These are phyloP conservation scores for Bipolaris victoriae DNA, from an alignment of 2,329 filamentous ascomycete species.

Conservation along the genomic window DNA sequence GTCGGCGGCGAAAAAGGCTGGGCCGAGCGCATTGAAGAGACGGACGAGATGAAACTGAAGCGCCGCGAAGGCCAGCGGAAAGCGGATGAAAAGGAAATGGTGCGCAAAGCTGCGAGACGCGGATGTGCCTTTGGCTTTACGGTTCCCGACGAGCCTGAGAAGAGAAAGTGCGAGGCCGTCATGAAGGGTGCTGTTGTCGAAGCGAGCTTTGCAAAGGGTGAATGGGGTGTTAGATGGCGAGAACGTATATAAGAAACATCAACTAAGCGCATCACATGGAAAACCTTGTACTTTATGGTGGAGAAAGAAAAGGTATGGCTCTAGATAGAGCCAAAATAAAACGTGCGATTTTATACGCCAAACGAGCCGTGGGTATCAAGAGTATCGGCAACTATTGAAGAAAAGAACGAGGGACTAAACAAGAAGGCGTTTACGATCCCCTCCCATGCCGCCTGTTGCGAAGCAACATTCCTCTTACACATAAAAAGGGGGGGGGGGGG, in stretches of 20 bases:
- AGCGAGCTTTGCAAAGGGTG: constrained; percentile 65
- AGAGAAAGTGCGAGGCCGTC: constrained; percentile 63
- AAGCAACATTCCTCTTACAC: not conserved
- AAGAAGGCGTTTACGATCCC: not conserved
- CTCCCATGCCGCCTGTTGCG: not conserved
- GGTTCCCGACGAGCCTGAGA: constrained; percentile 32
- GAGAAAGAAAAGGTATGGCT: not conserved
- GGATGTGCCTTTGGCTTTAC: constrained; percentile 63
- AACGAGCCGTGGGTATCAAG: constrained; percentile 27
- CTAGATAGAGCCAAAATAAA: not conserved
- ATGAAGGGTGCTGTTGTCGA: constrained; percentile 66
- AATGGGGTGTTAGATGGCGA: constrained; percentile 65
- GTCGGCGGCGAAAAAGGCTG: constrained; percentile 63
- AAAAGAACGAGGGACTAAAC: not conserved
- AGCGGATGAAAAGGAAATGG: constrained; percentile 62
- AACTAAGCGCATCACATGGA: not conserved
- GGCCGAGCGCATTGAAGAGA: constrained; percentile 60
- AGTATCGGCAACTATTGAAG: constrained; percentile 2
- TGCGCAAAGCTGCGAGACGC: constrained; percentile 67
- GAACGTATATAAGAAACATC: constrained; percentile 42
- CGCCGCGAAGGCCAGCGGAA: constrained; percentile 57
- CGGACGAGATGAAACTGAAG: constrained; percentile 58
- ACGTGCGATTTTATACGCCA: constrained; percentile 12
- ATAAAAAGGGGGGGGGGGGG: not conserved
- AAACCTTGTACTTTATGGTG: not conserved